Conservation (phyloP, 176 grass and related monocot species). For the Cenchrus fungigraminus region DNA sequence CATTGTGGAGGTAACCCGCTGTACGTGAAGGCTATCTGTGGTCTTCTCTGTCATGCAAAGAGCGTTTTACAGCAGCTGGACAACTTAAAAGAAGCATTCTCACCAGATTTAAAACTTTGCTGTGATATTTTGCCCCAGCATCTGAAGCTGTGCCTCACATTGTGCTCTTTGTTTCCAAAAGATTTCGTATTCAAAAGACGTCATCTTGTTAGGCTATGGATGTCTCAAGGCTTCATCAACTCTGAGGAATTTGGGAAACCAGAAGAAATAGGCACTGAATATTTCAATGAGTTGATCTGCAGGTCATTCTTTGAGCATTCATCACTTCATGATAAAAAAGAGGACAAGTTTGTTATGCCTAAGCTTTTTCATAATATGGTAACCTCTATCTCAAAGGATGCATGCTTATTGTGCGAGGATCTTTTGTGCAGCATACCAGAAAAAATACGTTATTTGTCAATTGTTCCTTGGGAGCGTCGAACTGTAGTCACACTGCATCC, state of each 20-base stretch:
- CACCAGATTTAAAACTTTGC: neutral
- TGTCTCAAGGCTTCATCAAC: constrained; percentile 46
- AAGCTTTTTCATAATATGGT: constrained; percentile 40
- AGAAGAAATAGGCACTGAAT: constrained; percentile 31
- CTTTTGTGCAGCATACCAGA: neutral
- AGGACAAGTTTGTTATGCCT: constrained; percentile 45
- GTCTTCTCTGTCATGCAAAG: constrained; percentile 25
- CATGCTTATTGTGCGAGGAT: constrained; percentile 22
- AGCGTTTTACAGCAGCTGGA: neutral
- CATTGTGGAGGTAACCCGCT: constrained; percentile 26
- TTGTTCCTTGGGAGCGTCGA: constrained; percentile 21
- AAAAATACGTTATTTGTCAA: constrained; percentile 7
- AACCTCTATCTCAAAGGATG: constrained; percentile 15
- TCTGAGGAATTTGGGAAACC: neutral
- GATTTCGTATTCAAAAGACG: constrained; percentile 32
- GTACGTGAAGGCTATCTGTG: constrained; percentile 4
- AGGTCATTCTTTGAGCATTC: constrained; percentile 49
- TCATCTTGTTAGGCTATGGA: constrained; percentile 35
- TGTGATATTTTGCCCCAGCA: constrained; percentile 18
- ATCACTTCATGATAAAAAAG: neutral
- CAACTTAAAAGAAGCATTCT: neutral
- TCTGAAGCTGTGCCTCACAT: constrained; percentile 44
- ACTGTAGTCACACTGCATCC: neutral
- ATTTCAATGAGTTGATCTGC: constrained; percentile 44
- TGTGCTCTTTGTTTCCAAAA: constrained; percentile 50